A percentile compares a stretch with the other conserved stretches of the same genome.
These are phyloP conservation scores for Phaffomyces thermotolerans DNA, from an alignment of 805 yeast genomes.

Conservation along the genomic window DNA sequence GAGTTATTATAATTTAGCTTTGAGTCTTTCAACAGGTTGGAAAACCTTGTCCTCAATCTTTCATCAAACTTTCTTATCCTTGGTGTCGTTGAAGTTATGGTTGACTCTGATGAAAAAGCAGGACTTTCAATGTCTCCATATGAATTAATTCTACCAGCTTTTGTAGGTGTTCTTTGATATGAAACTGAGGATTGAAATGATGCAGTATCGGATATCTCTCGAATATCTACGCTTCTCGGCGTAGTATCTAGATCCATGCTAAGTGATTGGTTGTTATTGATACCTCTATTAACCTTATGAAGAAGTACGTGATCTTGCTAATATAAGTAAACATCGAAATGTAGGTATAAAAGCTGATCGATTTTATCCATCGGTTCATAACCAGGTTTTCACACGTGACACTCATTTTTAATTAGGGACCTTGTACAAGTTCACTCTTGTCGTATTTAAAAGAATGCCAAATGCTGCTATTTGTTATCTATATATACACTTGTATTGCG, in stretches of 20 bases:
- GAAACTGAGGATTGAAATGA: neutral
- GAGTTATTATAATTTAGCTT: neutral
- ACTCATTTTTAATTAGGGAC: too few relatives aligned
- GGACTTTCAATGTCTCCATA: constrained; percentile 5
- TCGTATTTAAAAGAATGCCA: too few relatives aligned
- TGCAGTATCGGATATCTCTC: constrained; percentile 2
- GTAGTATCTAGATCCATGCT: neutral
- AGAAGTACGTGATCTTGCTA: too few relatives aligned
- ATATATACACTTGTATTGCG: too few relatives aligned
- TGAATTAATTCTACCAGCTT: neutral
- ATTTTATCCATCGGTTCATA: too few relatives aligned
- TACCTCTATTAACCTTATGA: too few relatives aligned
- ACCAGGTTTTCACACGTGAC: too few relatives aligned
- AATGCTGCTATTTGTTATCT: too few relatives aligned
- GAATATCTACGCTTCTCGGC: neutral
- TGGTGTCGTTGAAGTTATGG: constrained; percentile 2
- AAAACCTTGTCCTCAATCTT: constrained; percentile 4
- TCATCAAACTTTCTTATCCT: constrained; percentile 8
- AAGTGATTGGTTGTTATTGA: neutral
- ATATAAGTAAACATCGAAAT: too few relatives aligned
- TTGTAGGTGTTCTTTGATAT: constrained; percentile 3
- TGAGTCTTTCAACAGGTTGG: neutral
- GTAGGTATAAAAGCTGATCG: too few relatives aligned
- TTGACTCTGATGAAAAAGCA: constrained; percentile 5
- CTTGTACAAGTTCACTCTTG: too few relatives aligned